Percentiles rank a stretch among this genome's conserved stretches.
phyloP scores from a whole-genome alignment of 169 alveolate genomes.

The Perkinsus marinus region DNA sequence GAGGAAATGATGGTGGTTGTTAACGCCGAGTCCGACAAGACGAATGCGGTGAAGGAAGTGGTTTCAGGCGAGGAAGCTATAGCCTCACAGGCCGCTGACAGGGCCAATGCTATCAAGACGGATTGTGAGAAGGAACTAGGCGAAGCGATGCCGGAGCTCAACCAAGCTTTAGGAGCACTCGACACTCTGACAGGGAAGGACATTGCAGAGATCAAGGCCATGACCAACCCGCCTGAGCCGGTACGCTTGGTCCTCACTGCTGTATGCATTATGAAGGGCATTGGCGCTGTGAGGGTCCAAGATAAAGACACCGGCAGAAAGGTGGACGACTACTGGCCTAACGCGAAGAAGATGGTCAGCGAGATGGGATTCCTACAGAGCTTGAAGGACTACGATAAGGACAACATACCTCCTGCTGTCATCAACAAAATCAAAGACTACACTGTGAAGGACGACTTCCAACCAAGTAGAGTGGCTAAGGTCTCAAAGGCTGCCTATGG shows the following conservation, averaged over 20 bases:
- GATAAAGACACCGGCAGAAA: conserved; percentile 43
- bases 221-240: conserved; percentile 60
- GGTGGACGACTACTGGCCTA: conserved; percentile 67
- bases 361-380: conserved; percentile 35
- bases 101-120: conserved; percentile 59
- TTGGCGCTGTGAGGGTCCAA: conserved; percentile 27
- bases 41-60: conserved; percentile 56
- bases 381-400: conserved; percentile 43
- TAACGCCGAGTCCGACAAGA: conserved; percentile 57
- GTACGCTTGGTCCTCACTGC: conserved; percentile 46
- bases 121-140: conserved; percentile 74
- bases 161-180: conserved; percentile 55
- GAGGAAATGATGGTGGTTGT: conserved; percentile 50
- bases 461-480: conserved; percentile 29
- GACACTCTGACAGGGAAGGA: conserved; percentile 64
- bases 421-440: not conserved
- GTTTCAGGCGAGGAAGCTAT: conserved; percentile 66
- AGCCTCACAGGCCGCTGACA: conserved; percentile 53
- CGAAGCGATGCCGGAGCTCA: conserved; percentile 65
- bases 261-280: conserved; percentile 44
- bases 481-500: conserved; percentile 58
- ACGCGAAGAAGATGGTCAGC: conserved; percentile 53
- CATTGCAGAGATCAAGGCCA: conserved; percentile 57
- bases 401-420: conserved; percentile 27
- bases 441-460: conserved; percentile 24